Base-by-base conservation (phyloP, 2,329 filamentous ascomycete genomes). In the Aspergillus japonicus region DNA sequence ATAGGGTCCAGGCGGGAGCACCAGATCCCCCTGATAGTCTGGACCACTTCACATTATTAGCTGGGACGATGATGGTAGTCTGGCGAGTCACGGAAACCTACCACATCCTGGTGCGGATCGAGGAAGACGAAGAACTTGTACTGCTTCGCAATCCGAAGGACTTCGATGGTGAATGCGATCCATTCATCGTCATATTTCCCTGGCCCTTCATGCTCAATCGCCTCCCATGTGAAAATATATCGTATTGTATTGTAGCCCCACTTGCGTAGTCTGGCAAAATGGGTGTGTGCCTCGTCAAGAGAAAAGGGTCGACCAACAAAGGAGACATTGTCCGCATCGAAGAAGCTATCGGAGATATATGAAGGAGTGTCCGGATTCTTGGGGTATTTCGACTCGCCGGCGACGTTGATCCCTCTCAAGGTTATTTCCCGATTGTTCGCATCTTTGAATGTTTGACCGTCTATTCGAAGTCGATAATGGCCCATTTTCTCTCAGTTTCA, bases 211-310 rank as follows among this genome's bases (percentile, higher is more conserved):
- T 95, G 90, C 77, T 99, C 95, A 73, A 99, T 90, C n/a, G 95
- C 94, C 77, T 99, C 95, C 95, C 95, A 99, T 0, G 95, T 98
- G 73, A 98, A 99, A 67, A 99, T 82, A 76, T 99, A 99, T 72
- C 95, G 86, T 66, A 99, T 93, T 0, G 91, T 93, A 76, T 98
- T 99, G 82, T 96, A 99, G 14, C 95, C 95, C 82, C 89, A 96
- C 69, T 89, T 88, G 69, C 89, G 91, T 65, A 99, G 78, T 48
- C 93, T 85, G 12, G 90, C 85, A 75, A 99, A 97, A 75, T 99
- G 95, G 16, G 85, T 82, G 69, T 91, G 89, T 1, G 95, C 92
- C 66, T 97, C 91, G 53, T 91, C 86, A 51, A 91, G 83, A 3
- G 89, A 81, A 68, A 99, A 99, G 0, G 95, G 95, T 2, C 93